Base-by-base conservation (phyloP, 768 basidiomycete species). In the Trametes sanguinea region DNA sequence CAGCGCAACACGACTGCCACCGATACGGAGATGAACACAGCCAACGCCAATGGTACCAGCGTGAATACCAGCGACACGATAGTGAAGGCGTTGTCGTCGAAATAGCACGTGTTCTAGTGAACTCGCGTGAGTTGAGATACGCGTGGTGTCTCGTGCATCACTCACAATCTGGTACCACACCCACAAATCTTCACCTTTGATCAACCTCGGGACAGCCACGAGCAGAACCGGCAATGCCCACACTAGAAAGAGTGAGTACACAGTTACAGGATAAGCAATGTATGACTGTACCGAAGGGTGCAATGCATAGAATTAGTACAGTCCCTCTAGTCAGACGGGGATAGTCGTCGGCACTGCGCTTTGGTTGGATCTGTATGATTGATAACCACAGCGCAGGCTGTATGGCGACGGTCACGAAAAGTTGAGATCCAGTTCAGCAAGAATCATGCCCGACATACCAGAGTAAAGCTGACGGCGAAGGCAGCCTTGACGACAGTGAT, bases 381-480 rank as follows among this genome's bases (percentile, higher is more conserved):
- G 65, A 60, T 33, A 67, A 33, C 59, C 62, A 67, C 7, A 69
- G 47, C 3, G 60, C 57, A 10, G 68, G 68, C 68, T 69, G 22
- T 22, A 22, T 22, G 22, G 22, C 22, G 22, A 22, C 22, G 22
- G 22, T 22, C 22, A 22, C 22, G 22, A 22, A 22, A 22, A 22
- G 22, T 22, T 22, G 22, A 22, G 22, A 22, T 22, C 22, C 22
- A 22, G 22, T 22, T 22, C 22, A 22, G 5, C 11, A 30, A 16
- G 2, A 33, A 32, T 45, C 27, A 22, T 3, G 11, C 37, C 1
- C 2, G 7, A 42, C 63, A 17, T 11, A 70, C 69, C 56, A 68
- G 22, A 2, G 65, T 68, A 60, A 70, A 70, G 65, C 65, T 68
- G 54, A 70, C 63, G 4, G 63, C 54, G 50, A 68, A 70, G 0